A percentile compares a stretch with the other conserved stretches of the same genome.
These are phyloP conservation scores for Barnettozyma sucrosica DNA, from an alignment of 805 yeast species.

Conservation along the genomic window DNA sequence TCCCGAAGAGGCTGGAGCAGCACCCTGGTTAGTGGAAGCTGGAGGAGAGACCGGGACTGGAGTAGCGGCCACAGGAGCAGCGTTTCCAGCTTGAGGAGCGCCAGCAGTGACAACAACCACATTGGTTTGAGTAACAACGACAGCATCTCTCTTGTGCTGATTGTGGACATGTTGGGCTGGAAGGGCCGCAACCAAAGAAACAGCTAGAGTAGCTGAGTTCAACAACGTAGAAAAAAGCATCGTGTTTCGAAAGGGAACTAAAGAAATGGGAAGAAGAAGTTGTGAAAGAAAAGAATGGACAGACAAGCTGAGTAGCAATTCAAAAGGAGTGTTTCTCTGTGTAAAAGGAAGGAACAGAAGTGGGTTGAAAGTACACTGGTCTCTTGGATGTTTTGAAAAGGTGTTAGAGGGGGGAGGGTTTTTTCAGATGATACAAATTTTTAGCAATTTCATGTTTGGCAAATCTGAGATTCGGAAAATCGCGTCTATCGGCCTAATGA, in stretches of 20 bases:
- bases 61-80: conserved; percentile 24
- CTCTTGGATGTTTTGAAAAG: conserved; percentile 3
- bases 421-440: not conserved
- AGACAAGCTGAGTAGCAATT: conserved; percentile 7
- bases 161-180: conserved; percentile 62
- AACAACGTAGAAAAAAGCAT: conserved; percentile 49
- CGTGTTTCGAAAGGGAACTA: not conserved
- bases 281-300: conserved; percentile 3
- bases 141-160: conserved; percentile 51
- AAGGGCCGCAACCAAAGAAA: conserved; percentile 41
- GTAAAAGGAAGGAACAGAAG: conserved; percentile 30
- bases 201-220: conserved; percentile 33
- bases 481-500: not conserved
- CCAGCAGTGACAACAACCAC: conserved; percentile 45
- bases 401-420: not conserved
- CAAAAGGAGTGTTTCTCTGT: conserved; percentile 20
- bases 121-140: conserved; percentile 41
- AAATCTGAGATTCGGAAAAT: not conserved
- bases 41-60: conserved; percentile 23
- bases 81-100: conserved; percentile 31
- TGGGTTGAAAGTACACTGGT: conserved; percentile 13
- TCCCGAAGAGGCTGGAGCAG: conserved; percentile 28
- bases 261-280: not conserved
- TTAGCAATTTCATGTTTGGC: not conserved
- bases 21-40: conserved; percentile 13